Conservation (phyloP, 2,329 filamentous ascomycete species). For the Aspergillus piperis region DNA sequence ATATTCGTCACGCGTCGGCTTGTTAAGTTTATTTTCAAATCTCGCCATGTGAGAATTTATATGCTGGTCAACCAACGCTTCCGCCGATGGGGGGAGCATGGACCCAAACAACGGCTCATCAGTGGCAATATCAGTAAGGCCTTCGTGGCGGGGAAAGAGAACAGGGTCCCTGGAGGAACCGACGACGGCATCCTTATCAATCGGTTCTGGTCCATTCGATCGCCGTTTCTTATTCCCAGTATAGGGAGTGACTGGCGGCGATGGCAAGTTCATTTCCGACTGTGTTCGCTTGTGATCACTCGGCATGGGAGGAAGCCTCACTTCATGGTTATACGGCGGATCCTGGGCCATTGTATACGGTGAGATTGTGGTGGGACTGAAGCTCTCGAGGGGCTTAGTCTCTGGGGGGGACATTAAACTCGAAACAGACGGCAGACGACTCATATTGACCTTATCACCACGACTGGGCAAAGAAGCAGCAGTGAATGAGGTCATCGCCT, state of each 20-base stretch:
- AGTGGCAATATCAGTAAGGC: conserved; percentile 32
- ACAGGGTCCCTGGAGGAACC: conserved; percentile 41
- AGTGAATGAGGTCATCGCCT: conserved; percentile 32
- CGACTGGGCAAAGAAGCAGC: conserved; percentile 25
- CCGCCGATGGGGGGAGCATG: conserved; percentile 34
- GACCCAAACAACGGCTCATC: conserved; percentile 47
- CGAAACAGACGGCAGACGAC: conserved; percentile 45
- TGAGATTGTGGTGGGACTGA: conserved; percentile 32
- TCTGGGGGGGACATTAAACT: conserved; percentile 51
- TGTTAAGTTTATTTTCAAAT: conserved; percentile 44
- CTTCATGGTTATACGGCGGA: conserved; percentile 29
- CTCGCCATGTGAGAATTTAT: conserved; percentile 46
- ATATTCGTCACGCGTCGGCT: conserved; percentile 48
- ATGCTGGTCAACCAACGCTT: conserved; percentile 45
- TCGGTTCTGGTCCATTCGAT: conserved; percentile 35
- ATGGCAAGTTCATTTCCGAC: conserved; percentile 47
- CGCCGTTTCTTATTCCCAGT: conserved; percentile 43
- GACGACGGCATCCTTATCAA: conserved; percentile 30
- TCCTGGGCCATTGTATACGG: conserved; percentile 33
- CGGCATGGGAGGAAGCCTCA: conserved; percentile 45
- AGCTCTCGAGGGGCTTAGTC: conserved; percentile 54
- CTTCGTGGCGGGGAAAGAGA: conserved; percentile 45
- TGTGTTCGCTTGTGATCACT: conserved; percentile 44
- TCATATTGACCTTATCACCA: conserved; percentile 38
- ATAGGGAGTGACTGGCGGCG: conserved; percentile 49